These are phyloP conservation scores for Fusarium hostae DNA, from an alignment of 2,329 filamentous ascomycete species.

Conservation along the genomic window DNA sequence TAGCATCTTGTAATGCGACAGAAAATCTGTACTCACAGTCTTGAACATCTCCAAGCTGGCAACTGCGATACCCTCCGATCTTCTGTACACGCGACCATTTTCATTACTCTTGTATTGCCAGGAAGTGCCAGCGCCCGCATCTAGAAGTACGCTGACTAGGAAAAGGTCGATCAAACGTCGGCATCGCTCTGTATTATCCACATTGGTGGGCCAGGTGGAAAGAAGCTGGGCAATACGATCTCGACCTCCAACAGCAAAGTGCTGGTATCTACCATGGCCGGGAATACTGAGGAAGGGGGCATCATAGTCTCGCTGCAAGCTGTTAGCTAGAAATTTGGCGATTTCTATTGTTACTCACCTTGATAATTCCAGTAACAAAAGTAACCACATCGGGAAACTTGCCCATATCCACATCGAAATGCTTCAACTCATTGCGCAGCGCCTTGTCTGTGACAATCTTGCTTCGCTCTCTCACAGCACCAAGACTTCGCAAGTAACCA, in stretches of 20 bases:
- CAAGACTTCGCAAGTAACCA: constrained; percentile 89
- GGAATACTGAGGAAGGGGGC: constrained; percentile 74
- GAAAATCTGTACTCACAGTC: constrained; percentile 56
- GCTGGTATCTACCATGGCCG: constrained; percentile 86
- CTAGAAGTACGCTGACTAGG: constrained; percentile 81
- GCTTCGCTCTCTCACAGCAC: constrained; percentile 84
- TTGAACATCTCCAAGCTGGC: constrained; percentile 92
- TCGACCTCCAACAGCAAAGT: constrained; percentile 82
- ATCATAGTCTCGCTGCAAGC: constrained; percentile 63
- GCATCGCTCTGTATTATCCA: constrained; percentile 79
- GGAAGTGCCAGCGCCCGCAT: constrained; percentile 87
- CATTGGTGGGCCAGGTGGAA: constrained; percentile 72
- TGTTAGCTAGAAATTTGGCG: constrained; percentile 7
- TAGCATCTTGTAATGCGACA: constrained; percentile 22
- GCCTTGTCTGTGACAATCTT: constrained; percentile 81
- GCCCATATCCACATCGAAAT: constrained; percentile 88
- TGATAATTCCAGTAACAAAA: constrained; percentile 94
- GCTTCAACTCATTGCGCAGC: constrained; percentile 78
- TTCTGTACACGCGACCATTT: constrained; percentile 81
- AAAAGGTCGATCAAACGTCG: constrained; percentile 82
- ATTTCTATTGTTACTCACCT: constrained; percentile 63
- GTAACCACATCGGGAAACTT: constrained; percentile 86
- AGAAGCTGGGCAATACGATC: constrained; percentile 79
- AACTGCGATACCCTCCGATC: constrained; percentile 88
- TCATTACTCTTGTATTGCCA: constrained; percentile 96